phyloP scores from a whole-genome alignment of 208 protist genomes.

The Acanthamoeba sp. region DNA sequence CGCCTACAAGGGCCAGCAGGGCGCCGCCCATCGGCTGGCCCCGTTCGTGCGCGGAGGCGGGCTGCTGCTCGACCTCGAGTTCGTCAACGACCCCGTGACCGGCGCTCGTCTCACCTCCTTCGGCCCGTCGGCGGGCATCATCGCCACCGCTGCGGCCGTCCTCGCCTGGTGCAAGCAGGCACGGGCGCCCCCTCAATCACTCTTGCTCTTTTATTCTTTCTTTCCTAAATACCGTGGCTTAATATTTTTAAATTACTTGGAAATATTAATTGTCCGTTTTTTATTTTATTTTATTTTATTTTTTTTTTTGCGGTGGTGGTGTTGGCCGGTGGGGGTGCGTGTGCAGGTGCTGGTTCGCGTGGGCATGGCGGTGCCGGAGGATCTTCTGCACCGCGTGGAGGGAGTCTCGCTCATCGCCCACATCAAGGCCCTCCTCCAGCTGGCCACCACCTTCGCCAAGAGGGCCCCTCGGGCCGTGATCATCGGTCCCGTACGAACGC shows the following conservation, averaged over 20 bases:
- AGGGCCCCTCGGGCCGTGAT: constrained; percentile 50
- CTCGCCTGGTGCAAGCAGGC: constrained; percentile 70
- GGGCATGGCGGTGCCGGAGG: constrained; percentile 58
- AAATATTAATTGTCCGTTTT: too few species aligned
- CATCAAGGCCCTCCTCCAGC: constrained; percentile 61
- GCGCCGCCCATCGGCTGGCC: constrained; percentile 85
- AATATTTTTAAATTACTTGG: too few species aligned
- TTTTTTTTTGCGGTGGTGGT: too few species aligned
- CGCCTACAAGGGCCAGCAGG: constrained; percentile 88
- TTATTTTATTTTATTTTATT: too few species aligned
- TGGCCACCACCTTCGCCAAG: constrained; percentile 52
- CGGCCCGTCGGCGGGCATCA: constrained; percentile 88
- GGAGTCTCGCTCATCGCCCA: constrained; percentile 29
- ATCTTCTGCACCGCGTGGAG: constrained; percentile 42
- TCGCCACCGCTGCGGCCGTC: constrained; percentile 80
- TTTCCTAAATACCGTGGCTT: too few species aligned
- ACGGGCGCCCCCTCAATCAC: neutral
- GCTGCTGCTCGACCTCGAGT: constrained; percentile 88
- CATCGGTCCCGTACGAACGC: constrained; percentile 41
- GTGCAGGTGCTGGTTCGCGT: constrained; percentile 43
- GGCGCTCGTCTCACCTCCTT: constrained; percentile 87
- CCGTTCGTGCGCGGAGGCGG: constrained; percentile 81
- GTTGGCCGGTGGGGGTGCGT: neutral
- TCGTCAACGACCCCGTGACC: constrained; percentile 82
- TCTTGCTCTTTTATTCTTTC: too few species aligned